Evolutionary conservation across 345 rosid genomes (phyloP).

Genomic region (Diplotaxis tenuifolia): DNA sequence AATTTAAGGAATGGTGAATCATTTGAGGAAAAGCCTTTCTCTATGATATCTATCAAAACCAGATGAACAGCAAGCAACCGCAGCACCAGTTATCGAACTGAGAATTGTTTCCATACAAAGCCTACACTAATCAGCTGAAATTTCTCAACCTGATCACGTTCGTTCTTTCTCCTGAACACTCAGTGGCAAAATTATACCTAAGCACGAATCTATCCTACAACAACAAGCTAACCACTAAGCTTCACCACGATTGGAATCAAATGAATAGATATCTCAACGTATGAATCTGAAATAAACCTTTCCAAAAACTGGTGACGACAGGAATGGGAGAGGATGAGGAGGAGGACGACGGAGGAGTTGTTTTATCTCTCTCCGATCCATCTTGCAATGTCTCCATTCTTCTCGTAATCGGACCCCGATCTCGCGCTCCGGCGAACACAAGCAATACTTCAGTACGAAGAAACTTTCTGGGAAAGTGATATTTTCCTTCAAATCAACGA

Average conservation of each 20-base stretch:
- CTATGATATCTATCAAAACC: too few relatives aligned
- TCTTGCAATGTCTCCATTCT: slow-evolving; percentile 66
- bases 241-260: background rate
- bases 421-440: slow-evolving; percentile 18
- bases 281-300: slow-evolving; percentile 52
- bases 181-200: slow-evolving; percentile 8
- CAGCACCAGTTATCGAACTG: background rate
- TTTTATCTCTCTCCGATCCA: slow-evolving; percentile 75
- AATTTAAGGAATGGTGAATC: background rate
- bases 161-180: slow-evolving; percentile 7
- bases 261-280: background rate
- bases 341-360: slow-evolving; percentile 55
- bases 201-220: slow-evolving; percentile 5
- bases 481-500: slow-evolving; percentile 10
- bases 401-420: slow-evolving; percentile 32
- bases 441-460: slow-evolving; percentile 20
- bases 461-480: slow-evolving; percentile 19
- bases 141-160: slow-evolving; percentile 20
- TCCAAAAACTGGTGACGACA: slow-evolving; percentile 85
- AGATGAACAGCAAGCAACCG: background rate
- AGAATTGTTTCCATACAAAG: background rate
- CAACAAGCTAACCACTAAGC: slow-evolving; percentile 4
- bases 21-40: background rate
- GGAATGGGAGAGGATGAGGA: slow-evolving; percentile 75
- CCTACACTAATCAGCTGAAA: background rate